Evolutionary conservation across 805 yeast genomes (phyloP), one percentile per base, ranked within the genome.

Genomic region (Monosporozyma yasuniensis): DNA sequence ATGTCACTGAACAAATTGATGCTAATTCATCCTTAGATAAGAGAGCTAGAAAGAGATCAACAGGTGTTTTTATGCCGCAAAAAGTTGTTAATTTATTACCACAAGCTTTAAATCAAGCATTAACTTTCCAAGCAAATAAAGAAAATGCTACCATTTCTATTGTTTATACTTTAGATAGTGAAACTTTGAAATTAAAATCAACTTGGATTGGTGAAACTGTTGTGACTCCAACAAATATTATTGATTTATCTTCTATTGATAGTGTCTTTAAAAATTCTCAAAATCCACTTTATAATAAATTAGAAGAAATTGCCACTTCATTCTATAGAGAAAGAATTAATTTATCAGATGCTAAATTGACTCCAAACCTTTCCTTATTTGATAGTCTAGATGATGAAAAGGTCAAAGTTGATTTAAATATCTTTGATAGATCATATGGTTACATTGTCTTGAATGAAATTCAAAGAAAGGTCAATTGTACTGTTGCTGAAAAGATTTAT

Each of bases 61-160:
- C 91, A 3, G 81, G 96, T 7, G 97, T 91, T 3, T 85, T 83
- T 61, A 75, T 90, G 65, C 93, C 95, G 12, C 96, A 90, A 63
- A 73, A 76, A 27, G 77, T 81, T 42, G 76, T 72, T 11, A 78
- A 83, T 52, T 73, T 89, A 57, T 76, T 83, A 56, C 96, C 96
- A 8, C 70, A 71, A 42, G 75, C 77, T 44, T 73, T 91, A 22
- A 80, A 79, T 58, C 77, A 80, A 6, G 58, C 76, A 22, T 68
- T 80, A 37, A 81, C 88, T 2, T 81, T 90, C 61, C 74, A 74
- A 32, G 82, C 77, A 46, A 79, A 77, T 50, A 78, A 77, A 50
- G 71, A 73, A 51, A 75, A 80, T 30, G 79, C 89, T 42, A 80
- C 95, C 0, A 54, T 93, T 9, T 83, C 95, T 19, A 86, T 90